Base-by-base conservation (phyloP, 202 grass and related monocot species). In the Eragrostis tef region DNA sequence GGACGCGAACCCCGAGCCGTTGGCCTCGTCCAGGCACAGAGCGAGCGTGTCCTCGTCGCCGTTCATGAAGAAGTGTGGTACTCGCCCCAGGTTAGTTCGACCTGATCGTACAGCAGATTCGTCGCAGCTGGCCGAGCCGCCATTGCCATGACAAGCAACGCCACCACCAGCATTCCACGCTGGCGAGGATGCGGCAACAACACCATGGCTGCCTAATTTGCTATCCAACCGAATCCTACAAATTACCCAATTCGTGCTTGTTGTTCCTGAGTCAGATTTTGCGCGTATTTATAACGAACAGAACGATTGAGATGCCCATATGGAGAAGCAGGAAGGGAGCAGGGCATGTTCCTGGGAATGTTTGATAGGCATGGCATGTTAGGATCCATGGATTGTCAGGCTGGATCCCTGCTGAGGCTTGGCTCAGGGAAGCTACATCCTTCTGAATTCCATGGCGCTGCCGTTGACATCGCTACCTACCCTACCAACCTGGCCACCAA, bases 51-150 rank as follows among this genome's bases (percentile, higher is more conserved):
- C 60, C 7, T 39, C 46, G 17, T 51, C 69, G 17, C 63, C 44
- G 3, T 88, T 75, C 70, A 53, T 75, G 86, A 53, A 80, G 86
- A 75, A 84, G 81, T 70, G 70, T 76, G 85, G 44, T 84, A 62
- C 6, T 14, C 3, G 22, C 86, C 81, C 81, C 86, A 88, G 2
- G 26, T 72, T 31, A 75, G 3, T 0, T 80, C 52, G 7, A 84
- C 1, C 4, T 80, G 43, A 1, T 84, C 76, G 22, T 8, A 46
- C 52, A 80, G 9, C 17, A 57, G 17, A 6, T 4, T 9, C 20
- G 53, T 68, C 43, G 17, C 20, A 25, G 22, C 42, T 27, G 6
- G 3, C 1, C 1, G 29, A 9, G 31, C 58, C 24, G 16, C 29
- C 27, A 19, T 45, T 0, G 27, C 43, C 0, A 76, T 10, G 0